phyloP scores from a whole-genome alignment of 108 stramenopile genomes.

The Schizochytrium sp. region DNA sequence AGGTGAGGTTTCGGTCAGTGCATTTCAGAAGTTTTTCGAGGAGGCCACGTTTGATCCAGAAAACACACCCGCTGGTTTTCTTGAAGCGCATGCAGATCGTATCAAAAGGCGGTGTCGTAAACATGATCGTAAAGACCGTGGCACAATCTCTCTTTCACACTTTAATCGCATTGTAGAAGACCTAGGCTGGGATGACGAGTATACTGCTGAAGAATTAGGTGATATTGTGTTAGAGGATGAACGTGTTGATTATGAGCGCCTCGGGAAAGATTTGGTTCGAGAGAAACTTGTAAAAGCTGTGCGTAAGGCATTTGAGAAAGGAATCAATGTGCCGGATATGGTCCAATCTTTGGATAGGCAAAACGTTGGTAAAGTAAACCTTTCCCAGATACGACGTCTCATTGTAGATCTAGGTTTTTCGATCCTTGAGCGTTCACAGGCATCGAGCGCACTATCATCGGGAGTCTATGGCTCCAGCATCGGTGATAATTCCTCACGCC shows the following conservation, averaged over 20 bases:
- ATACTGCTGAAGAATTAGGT: neutral
- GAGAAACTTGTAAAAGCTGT: constrained; percentile 29
- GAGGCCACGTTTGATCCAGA: neutral
- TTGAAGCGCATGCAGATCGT: neutral
- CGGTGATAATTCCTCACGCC: neutral
- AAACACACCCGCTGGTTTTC: neutral
- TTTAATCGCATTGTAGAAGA: constrained; percentile 32
- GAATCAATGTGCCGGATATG: neutral
- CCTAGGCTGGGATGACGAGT: constrained; percentile 16
- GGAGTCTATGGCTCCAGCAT: too few species aligned
- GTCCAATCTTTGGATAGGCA: neutral
- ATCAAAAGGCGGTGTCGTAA: constrained; percentile 20
- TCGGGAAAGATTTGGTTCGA: neutral
- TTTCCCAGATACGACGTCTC: neutral
- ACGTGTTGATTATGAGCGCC: constrained; percentile 23
- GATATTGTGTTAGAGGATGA: neutral
- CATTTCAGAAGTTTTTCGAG: neutral
- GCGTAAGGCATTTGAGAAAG: neutral
- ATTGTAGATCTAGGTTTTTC: constrained; percentile 29
- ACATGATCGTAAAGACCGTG: neutral
- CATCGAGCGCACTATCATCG: neutral
- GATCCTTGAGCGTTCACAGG: constrained; percentile 62
- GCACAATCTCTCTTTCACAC: neutral
- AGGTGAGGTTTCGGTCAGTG: neutral
- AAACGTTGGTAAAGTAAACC: constrained; percentile 2